Conservation (phyloP, 768 basidiomycete species). For the Nevesoporus exiguus region DNA sequence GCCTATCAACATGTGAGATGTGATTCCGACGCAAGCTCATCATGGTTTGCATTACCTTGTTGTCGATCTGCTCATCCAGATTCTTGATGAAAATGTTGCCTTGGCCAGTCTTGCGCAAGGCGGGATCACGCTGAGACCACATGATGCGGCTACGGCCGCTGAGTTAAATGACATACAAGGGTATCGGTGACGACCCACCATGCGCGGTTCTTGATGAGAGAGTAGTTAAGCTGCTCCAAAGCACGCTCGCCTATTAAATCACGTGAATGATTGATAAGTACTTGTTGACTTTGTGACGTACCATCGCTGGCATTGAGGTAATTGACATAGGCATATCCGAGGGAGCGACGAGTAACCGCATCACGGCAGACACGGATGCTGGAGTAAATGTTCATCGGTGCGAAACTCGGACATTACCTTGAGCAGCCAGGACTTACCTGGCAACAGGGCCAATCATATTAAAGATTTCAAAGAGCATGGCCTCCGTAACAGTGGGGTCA, state of each 20-base stretch:
- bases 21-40: background rate
- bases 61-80: slow-evolving; percentile 94
- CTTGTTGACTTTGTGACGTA: slow-evolving; percentile 34
- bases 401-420: background rate
- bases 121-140: slow-evolving; percentile 99
- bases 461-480: slow-evolving; percentile 99
- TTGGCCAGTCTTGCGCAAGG: slow-evolving; percentile 98
- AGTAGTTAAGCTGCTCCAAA: slow-evolving; percentile 98
- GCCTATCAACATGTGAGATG: slow-evolving; percentile 50
- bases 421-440: slow-evolving; percentile 52
- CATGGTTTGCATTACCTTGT: slow-evolving; percentile 59
- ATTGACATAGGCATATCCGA: slow-evolving; percentile 99
- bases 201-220: slow-evolving; percentile 95
- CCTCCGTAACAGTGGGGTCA: slow-evolving; percentile 96
- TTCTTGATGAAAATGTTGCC: slow-evolving; percentile 99
- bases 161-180: background rate
- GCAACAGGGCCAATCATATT: slow-evolving; percentile 99
- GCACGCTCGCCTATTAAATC: slow-evolving; percentile 76
- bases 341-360: slow-evolving; percentile 98
- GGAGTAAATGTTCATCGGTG: background rate
- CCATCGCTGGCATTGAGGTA: slow-evolving; percentile 95
- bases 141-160: slow-evolving; percentile 80
- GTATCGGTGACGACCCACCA: slow-evolving; percentile 53
- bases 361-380: slow-evolving; percentile 99
- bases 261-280: background rate